phyloP scores from a whole-genome alignment of 306 rosid genomes.

The Luffa acutangula region DNA sequence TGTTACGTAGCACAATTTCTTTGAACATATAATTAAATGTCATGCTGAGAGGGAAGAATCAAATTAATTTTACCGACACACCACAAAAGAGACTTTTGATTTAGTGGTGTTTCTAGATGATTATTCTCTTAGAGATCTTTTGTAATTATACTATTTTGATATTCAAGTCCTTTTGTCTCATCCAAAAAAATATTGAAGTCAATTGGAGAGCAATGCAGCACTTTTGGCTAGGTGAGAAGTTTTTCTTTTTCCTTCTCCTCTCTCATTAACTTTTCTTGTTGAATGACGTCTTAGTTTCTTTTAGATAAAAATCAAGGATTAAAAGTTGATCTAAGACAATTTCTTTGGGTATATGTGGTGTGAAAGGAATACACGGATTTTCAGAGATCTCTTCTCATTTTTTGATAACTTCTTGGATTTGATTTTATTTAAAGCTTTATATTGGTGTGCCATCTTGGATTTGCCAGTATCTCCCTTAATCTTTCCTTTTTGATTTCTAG shows the following conservation, averaged over 20 bases:
- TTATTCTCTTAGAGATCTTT: neutral
- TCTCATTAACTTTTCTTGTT: neutral
- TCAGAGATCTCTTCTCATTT: too few relatives aligned
- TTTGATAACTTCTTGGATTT: too few relatives aligned
- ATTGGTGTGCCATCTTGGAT: too few relatives aligned
- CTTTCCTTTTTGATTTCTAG: too few relatives aligned
- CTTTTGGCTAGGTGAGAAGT: neutral
- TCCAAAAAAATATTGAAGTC: neutral
- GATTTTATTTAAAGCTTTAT: too few relatives aligned
- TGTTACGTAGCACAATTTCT: neutral
- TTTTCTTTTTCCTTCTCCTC: neutral
- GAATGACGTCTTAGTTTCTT: neutral
- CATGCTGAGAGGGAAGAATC: neutral
- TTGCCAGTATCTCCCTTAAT: too few relatives aligned
- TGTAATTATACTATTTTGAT: neutral
- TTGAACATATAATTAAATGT: neutral
- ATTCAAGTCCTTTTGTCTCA: neutral
- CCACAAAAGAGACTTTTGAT: neutral
- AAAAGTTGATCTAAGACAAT: slow-evolving; percentile 13
- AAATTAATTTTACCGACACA: neutral
- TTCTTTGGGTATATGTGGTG: neutral
- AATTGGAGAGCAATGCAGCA: neutral
- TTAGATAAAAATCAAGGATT: slow-evolving; percentile 1
- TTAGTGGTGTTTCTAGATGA: neutral
- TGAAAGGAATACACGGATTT: too few relatives aligned